Conservation (phyloP, 2,329 filamentous ascomycete genomes). For the Cercospora beticola region DNA sequence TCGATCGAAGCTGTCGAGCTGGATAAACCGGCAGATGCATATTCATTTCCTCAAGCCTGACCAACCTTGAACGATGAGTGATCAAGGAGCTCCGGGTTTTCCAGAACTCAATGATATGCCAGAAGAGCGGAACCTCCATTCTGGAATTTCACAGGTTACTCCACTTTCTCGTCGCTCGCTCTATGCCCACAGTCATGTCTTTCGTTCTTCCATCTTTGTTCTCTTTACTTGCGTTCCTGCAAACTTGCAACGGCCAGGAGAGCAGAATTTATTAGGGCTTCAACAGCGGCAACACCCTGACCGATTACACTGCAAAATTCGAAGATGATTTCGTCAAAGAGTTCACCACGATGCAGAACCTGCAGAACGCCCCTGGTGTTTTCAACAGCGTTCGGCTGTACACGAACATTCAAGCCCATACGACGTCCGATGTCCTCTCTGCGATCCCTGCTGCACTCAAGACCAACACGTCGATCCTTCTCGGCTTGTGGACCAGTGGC, state of each 20-base stretch:
- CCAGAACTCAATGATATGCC: neutral
- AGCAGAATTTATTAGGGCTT: conserved; percentile 15
- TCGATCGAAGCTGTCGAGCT: neutral
- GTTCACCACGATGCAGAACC: conserved; percentile 63
- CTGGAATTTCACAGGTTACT: neutral
- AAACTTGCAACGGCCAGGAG: neutral
- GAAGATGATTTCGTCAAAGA: conserved; percentile 61
- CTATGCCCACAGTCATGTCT: neutral
- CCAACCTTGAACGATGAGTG: neutral
- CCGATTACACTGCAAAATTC: conserved; percentile 7
- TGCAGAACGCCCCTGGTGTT: conserved; percentile 59
- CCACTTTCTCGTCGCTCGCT: neutral
- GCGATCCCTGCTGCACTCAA: conserved; percentile 76
- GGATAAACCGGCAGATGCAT: neutral
- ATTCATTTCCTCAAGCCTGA: neutral
- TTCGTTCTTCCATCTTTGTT: neutral
- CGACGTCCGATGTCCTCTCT: conserved; percentile 62
- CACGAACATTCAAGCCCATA: conserved; percentile 52
- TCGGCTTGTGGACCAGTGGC: neutral
- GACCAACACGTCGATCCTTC: conserved; percentile 38
- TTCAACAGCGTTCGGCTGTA: conserved; percentile 71
- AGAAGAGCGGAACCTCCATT: neutral
- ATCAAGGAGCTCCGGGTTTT: neutral
- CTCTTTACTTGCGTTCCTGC: neutral
- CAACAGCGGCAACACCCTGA: conserved; percentile 20